Evolutionary conservation across 2,329 filamentous ascomycete species (phyloP).

Genomic region (Monosporascus sp.): DNA sequence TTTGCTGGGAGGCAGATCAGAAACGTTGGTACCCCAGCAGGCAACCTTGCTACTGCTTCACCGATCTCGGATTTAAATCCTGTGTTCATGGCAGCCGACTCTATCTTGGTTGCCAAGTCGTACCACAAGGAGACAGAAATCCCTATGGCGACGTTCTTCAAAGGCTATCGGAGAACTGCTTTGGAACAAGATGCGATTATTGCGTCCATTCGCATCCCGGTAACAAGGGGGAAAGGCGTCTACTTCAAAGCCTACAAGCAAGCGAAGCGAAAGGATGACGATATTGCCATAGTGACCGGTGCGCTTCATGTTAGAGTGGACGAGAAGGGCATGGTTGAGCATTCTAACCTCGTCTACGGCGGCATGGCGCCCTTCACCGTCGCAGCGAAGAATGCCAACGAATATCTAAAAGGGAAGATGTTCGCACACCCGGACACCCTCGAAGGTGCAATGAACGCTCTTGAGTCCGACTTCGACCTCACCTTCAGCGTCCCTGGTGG

Average conservation of each 20-base stretch:
- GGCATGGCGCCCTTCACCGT: conserved; percentile 93
- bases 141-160: conserved; percentile 91
- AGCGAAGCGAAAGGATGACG: conserved; percentile 93
- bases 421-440: conserved; percentile 78
- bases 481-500: conserved; percentile 88
- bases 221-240: conserved; percentile 69
- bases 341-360: conserved; percentile 80
- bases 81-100: conserved; percentile 82
- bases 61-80: conserved; percentile 97
- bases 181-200: conserved; percentile 79
- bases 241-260: conserved; percentile 91
- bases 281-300: conserved; percentile 94
- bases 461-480: conserved; percentile 87
- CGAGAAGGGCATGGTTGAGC: conserved; percentile 63
- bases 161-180: conserved; percentile 80
- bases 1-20: conserved; percentile 94
- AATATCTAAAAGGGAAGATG: conserved; percentile 69
- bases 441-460: conserved; percentile 81
- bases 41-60: conserved; percentile 89
- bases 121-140: conserved; percentile 69
- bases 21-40: conserved; percentile 95
- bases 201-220: conserved; percentile 77
- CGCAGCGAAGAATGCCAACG: conserved; percentile 72
- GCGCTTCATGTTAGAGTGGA: conserved; percentile 72
- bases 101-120: conserved; percentile 75